These are phyloP conservation scores for Suhomyces canberraensis DNA, from an alignment of 805 yeast genomes.

Conservation along the genomic window DNA sequence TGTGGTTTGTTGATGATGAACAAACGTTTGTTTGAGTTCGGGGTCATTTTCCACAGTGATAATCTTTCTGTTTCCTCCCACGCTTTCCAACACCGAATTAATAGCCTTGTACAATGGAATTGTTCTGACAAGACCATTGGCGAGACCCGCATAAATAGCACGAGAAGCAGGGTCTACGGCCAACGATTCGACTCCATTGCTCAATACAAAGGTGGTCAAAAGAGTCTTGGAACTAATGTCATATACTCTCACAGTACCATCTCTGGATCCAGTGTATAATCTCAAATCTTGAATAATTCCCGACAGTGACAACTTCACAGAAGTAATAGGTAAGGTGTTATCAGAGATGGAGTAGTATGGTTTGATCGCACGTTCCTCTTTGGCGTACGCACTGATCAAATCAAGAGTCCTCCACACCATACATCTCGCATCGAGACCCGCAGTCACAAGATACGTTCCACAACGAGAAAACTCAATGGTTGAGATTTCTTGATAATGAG, in stretches of 20 bases:
- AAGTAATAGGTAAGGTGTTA: slow-evolving; percentile 55
- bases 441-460: slow-evolving; percentile 63
- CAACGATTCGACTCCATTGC: slow-evolving; percentile 53
- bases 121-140: slow-evolving; percentile 56
- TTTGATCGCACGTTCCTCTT: slow-evolving; percentile 37
- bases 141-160: slow-evolving; percentile 64
- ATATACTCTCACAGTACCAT: slow-evolving; percentile 72
- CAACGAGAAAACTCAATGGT: slow-evolving; percentile 58
- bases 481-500: slow-evolving; percentile 78
- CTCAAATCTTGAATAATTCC: slow-evolving; percentile 59
- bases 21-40: slow-evolving; percentile 48
- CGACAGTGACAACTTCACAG: slow-evolving; percentile 41
- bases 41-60: slow-evolving; percentile 51
- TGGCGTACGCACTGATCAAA: slow-evolving; percentile 37
- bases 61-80: slow-evolving; percentile 57
- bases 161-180: slow-evolving; percentile 79
- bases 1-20: slow-evolving; percentile 40
- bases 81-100: slow-evolving; percentile 46
- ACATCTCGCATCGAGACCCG: slow-evolving; percentile 79
- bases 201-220: slow-evolving; percentile 70
- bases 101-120: slow-evolving; percentile 49
- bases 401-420: slow-evolving; percentile 71
- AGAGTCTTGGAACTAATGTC: slow-evolving; percentile 46
- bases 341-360: slow-evolving; percentile 61
- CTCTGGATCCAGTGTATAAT: slow-evolving; percentile 67